A percentile compares a stretch with the other conserved stretches of the same genome.
These are phyloP conservation scores for Akanthomyces lecanii DNA, from an alignment of 2,329 filamentous ascomycete genomes.

Conservation along the genomic window DNA sequence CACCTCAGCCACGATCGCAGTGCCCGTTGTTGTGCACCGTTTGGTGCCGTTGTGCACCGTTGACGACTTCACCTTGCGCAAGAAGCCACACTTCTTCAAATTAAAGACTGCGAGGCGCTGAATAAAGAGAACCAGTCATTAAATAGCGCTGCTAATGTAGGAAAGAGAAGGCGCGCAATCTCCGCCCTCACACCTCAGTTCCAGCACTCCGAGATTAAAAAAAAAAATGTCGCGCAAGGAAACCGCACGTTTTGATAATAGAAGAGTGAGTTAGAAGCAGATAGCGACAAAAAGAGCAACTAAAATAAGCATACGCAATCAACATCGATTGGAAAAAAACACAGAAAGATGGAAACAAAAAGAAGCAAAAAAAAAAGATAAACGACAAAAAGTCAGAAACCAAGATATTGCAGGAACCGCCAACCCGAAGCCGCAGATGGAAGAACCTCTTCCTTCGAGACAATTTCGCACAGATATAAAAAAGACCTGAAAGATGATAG, in stretches of 20 bases:
- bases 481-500: slow-evolving; percentile 13
- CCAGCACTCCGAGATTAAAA: background rate
- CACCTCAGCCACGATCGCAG: too few species aligned
- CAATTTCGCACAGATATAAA: slow-evolving; percentile 15
- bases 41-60: background rate
- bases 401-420: slow-evolving; percentile 12
- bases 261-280: background rate
- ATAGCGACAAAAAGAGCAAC: background rate
- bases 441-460: slow-evolving; percentile 4
- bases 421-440: slow-evolving; percentile 12
- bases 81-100: too few species aligned
- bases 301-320: slow-evolving; percentile 13
- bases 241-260: background rate
- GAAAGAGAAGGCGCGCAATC: background rate
- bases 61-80: background rate
- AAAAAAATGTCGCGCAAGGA: background rate
- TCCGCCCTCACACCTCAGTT: background rate
- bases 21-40: background rate
- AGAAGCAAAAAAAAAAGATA: slow-evolving; percentile 4
- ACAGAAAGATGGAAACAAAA: slow-evolving; percentile 6
- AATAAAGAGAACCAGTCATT: too few species aligned
- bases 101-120: too few species aligned
- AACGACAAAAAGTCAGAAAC: slow-evolving; percentile 8
- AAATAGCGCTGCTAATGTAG: too few species aligned
- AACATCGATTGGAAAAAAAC: slow-evolving; percentile 5